Percentiles rank a stretch among this genome's conserved stretches.
Conservation (phyloP, 441 rosid genomes). For the Mallotus japonicus region DNA sequence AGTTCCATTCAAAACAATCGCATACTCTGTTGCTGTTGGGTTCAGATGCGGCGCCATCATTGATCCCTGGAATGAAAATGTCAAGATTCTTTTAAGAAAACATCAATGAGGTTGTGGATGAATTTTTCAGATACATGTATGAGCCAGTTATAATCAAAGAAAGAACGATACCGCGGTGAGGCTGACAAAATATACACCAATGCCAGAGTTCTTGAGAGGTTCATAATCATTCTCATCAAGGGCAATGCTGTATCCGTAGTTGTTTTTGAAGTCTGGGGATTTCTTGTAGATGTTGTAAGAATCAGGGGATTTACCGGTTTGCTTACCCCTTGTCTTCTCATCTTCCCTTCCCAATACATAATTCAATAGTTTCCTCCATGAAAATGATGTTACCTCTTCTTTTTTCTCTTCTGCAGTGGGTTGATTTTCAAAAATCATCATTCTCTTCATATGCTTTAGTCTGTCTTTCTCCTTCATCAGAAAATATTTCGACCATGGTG, state of each 20-base stretch:
- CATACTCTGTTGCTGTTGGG: constrained; percentile 77
- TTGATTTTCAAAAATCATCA: constrained; percentile 34
- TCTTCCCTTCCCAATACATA: constrained; percentile 29
- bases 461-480: constrained; percentile 45
- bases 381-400: constrained; percentile 36
- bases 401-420: constrained; percentile 27
- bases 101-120: neutral
- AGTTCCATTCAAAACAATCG: constrained; percentile 55
- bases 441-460: constrained; percentile 48
- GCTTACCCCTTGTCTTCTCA: constrained; percentile 14
- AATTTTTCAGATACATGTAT: too few species aligned
- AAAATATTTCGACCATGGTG: constrained; percentile 63
- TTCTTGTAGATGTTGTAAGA: constrained; percentile 58
- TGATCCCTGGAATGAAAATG: constrained; percentile 51
- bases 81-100: neutral
- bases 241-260: constrained; percentile 75
- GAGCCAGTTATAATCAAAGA: neutral
- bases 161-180: constrained; percentile 60
- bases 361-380: constrained; percentile 54
- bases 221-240: constrained; percentile 48
- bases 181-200: constrained; percentile 66
- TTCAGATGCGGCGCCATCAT: constrained; percentile 95
- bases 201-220: constrained; percentile 65
- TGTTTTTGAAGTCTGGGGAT: constrained; percentile 50
- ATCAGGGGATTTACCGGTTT: constrained; percentile 40